These are phyloP conservation scores for Termitomyces sp. DNA, from an alignment of 768 basidiomycete species.

Conservation along the genomic window DNA sequence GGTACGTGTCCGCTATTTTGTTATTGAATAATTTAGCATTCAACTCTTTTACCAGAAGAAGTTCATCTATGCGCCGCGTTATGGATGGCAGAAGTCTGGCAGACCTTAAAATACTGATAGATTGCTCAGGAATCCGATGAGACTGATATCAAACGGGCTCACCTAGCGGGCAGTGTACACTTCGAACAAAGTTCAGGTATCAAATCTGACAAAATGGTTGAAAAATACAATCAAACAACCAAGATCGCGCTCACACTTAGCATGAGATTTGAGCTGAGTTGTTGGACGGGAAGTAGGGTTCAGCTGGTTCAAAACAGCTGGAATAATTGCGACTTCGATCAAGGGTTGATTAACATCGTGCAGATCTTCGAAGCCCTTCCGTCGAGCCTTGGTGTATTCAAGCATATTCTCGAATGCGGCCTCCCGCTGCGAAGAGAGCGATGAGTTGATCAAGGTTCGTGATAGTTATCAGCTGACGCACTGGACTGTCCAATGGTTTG, in stretches of 20 bases:
- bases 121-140: not conserved
- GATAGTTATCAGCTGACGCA: conserved; percentile 29
- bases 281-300: conserved; percentile 44
- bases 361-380: conserved; percentile 59
- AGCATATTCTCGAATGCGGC: conserved; percentile 52
- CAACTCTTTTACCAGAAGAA: conserved; percentile 72
- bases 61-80: conserved; percentile 63
- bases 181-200: conserved; percentile 80
- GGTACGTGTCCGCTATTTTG: conserved; percentile 51
- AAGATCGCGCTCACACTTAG: conserved; percentile 45
- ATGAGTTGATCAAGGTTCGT: conserved; percentile 4
- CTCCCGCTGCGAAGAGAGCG: conserved; percentile 44
- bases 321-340: conserved; percentile 56
- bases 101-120: conserved; percentile 56
- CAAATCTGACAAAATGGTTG: conserved; percentile 41
- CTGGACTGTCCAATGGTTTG: conserved; percentile 58
- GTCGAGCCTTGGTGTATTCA: conserved; percentile 58
- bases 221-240: not conserved
- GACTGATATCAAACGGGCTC: conserved; percentile 11
- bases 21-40: conserved; percentile 63
- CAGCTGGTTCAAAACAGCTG: conserved; percentile 49
- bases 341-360: conserved; percentile 63
- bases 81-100: conserved; percentile 72
- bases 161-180: conserved; percentile 73
- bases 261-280: conserved; percentile 31